Conservation (phyloP, 2,329 filamentous ascomycete species). For the Neocatenulostroma microsporum region DNA sequence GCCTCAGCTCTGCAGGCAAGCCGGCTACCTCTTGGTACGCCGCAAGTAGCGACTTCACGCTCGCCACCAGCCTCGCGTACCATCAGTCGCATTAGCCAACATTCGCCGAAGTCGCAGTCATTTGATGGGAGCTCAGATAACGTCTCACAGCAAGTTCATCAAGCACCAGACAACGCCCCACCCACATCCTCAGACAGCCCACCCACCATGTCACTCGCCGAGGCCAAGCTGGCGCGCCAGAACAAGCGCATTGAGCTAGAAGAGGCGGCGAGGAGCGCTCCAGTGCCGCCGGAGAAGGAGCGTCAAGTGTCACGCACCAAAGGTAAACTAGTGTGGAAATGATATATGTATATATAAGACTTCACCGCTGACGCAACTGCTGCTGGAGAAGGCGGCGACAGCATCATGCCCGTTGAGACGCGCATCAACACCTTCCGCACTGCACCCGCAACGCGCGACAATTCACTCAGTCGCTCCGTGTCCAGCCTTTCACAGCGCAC, state of each 20-base stretch:
- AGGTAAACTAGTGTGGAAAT: conserved; percentile 21
- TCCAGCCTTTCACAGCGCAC: conserved; percentile 23
- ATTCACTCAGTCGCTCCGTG: conserved; percentile 20
- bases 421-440: conserved; percentile 26
- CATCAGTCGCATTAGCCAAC: conserved; percentile 4
- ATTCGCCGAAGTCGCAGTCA: conserved; percentile 3
- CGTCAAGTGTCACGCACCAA: conserved; percentile 18
- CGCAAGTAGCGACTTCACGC: conserved; percentile 7
- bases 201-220: conserved; percentile 16
- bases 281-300: conserved; percentile 9
- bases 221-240: conserved; percentile 27
- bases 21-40: conserved; percentile 25
- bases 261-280: conserved; percentile 21
- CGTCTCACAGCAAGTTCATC: background rate
- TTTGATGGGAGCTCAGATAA: conserved; percentile 1
- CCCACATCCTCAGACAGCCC: conserved; percentile 7
- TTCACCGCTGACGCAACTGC: conserved; percentile 12
- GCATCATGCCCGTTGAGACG: conserved; percentile 16
- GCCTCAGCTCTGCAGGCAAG: conserved; percentile 14
- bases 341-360: too few relatives aligned
- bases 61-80: conserved; percentile 10
- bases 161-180: too few relatives aligned
- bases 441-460: conserved; percentile 16
- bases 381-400: conserved; percentile 7
- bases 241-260: conserved; percentile 25